Base-by-base conservation (phyloP, 306 rosid species). In the Cicer cuneatum region DNA sequence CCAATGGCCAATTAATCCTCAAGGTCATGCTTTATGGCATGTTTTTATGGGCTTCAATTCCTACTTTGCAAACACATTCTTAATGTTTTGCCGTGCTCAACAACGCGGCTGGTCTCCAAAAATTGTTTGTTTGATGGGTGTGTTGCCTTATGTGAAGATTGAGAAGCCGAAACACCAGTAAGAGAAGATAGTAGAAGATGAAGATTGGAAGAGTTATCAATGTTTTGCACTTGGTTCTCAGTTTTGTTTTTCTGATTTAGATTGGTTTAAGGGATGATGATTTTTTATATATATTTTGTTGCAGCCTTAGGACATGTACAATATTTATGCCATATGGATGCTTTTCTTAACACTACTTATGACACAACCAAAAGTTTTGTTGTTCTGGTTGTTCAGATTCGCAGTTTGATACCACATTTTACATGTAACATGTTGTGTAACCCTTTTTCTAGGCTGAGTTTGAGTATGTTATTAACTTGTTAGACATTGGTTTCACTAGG, bases 31-130 rank as follows among this genome's bases (percentile, higher is more conserved):
- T 65, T 54, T 85, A 71, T 92, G 98, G 93, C 98, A 92, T 76
- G 41, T 87, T 76, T 88, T 90, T 83, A 87, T 90, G 93, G 96
- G 93, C 53, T 75, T 90, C 69, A 90, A 80, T 52, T 75, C 89
- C 67, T 88, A 90, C 83, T 84, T 81, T 47, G 98, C 96, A 39
- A 88, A 92, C 88, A 87, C 96, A 12, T 90, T 92, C 89, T 69
- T 92, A 83, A 92, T 92, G 98, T 92, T 88, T 77, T 92, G 98
- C 73, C 92, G 96, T 48, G 96, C 98, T 77, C 83, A 92, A 61
- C 98, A 92, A 75, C 86, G 88, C 59, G 91, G 82, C 1, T 90
- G 90, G 92, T 75, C 86, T 45, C 96, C 98, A 0, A 84, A 83
- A 80, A 49, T 92, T 45, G 86, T 78, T 56, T 76, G 40, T 78